Evolutionary conservation across 768 basidiomycete species (phyloP).

Genomic region (Hydnomerulius pinastri): DNA sequence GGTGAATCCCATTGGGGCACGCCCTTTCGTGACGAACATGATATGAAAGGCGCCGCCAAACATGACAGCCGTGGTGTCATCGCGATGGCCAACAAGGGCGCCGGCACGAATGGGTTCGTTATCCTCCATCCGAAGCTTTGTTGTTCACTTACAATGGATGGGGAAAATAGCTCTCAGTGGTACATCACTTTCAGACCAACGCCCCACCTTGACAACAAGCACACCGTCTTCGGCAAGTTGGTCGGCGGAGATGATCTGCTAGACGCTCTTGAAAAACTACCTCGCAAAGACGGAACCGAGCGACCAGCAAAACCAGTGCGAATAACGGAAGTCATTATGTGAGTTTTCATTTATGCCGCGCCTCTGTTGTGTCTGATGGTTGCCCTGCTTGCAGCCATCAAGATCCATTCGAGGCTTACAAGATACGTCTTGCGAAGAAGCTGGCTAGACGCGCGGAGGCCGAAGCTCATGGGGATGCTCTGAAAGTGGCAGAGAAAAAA

Average conservation of each 20-base stretch:
- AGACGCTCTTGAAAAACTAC: conserved; percentile 77
- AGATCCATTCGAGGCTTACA: conserved; percentile 95
- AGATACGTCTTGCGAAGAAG: conserved; percentile 77
- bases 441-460: conserved; percentile 50
- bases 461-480: conserved; percentile 33
- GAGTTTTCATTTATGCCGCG: conserved; percentile 28
- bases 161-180: conserved; percentile 74
- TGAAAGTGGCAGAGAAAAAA: conserved; percentile 47
- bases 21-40: conserved; percentile 93
- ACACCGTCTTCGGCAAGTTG: conserved; percentile 95
- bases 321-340: conserved; percentile 89
- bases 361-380: conserved; percentile 4
- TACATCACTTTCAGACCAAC: conserved; percentile 87
- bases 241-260: conserved; percentile 95
- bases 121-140: background rate
- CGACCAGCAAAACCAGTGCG: conserved; percentile 82
- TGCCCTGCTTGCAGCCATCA: conserved; percentile 60
- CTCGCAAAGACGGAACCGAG: conserved; percentile 83
- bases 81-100: conserved; percentile 96
- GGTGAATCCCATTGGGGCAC: conserved; percentile 95
- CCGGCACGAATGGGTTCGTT: conserved; percentile 80
- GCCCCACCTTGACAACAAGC: conserved; percentile 87
- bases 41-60: conserved; percentile 83
- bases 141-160: conserved; percentile 1
- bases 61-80: conserved; percentile 83